Base-by-base conservation (phyloP, 495 filamentous ascomycete genomes). In the Hypomontagnella submonticulosa region DNA sequence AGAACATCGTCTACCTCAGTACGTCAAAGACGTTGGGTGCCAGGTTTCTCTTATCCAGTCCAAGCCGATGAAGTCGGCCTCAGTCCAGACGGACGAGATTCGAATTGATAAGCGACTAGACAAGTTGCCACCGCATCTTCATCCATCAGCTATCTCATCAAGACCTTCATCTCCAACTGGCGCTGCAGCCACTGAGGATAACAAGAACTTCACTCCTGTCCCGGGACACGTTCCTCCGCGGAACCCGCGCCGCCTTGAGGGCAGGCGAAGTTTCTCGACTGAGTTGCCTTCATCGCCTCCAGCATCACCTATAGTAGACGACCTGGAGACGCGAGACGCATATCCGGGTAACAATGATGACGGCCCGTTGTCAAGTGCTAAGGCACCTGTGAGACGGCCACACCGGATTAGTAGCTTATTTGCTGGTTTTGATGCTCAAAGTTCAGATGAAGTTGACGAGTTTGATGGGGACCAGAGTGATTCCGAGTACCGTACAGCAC, bases 81-180 rank as follows among this genome's bases (percentile, higher is more conserved):
- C 90, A 3, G 85, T 96, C 41, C 96, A 99, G 80, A 99, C 95
- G 8, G 92, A 97, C 56, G 88, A 90, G 61, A 96, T 97, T 61
- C 80, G 88, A 42, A 81, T 93, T 13, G 93, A 93, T 73, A 85
- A 84, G 77, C 84, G 92, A 52, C 80, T 89, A 23, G 82, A 88
- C 40, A 90, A 85, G 69, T 77, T 97, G 13, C 90, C 92, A 16
- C 84, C 89, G 1, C 89, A 93, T 71, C 81, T 97, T 48, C 85
- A 90, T 32, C 89, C 92, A 2, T 92, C 91, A 6, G 82, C 88
- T 48, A 85, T 90, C 46, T 75, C 81, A 2, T 85, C 87, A 0
- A 81, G 83, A 38, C 85, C 87, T 15, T 71, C 78, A 4, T 87
- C 85, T 6, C 79, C 80, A 18, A 76, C 74, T 6, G 57, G 62